Evolutionary conservation across 805 yeast genomes (phyloP).

Genomic region (Saturnispora halmiae): DNA sequence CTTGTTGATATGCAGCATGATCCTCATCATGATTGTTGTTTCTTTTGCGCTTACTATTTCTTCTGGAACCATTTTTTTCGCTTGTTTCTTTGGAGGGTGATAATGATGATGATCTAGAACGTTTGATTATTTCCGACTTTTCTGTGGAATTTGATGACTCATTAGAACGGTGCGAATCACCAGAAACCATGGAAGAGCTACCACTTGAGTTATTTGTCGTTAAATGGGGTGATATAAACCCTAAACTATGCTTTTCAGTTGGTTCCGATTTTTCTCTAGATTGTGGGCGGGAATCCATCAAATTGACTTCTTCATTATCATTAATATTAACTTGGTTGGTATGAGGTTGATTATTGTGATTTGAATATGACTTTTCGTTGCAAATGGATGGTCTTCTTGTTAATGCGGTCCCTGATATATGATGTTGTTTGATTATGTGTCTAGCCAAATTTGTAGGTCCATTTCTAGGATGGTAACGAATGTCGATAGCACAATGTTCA

Average conservation of each 20-base stretch:
- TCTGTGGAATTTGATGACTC: no score
- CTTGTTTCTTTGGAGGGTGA: no score
- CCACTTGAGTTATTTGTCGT: not conserved
- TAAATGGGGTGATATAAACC: not conserved
- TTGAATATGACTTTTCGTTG: not conserved
- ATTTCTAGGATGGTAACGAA: slow-evolving; percentile 27
- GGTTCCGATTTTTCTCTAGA: no score
- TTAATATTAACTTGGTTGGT: not conserved
- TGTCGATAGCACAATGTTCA: slow-evolving; percentile 22
- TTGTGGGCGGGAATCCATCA: no score
- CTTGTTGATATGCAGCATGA: slow-evolving; percentile 2
- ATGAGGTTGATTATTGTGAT: not conserved
- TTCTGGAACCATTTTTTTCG: no score
- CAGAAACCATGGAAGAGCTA: not conserved
- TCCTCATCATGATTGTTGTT: no score
- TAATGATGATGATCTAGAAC: no score
- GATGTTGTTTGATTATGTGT: slow-evolving; percentile 25
- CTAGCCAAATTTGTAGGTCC: slow-evolving; percentile 30
- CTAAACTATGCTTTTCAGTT: not conserved
- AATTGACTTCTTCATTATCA: not conserved
- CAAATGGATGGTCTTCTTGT: slow-evolving; percentile 23
- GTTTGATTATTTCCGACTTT: no score
- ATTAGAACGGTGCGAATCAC: no score
- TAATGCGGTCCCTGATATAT: slow-evolving; percentile 11
- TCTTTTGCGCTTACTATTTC: no score